phyloP scores from a whole-genome alignment of 2,329 filamentous ascomycete species.

The Ceratocystis diversiconidia region DNA sequence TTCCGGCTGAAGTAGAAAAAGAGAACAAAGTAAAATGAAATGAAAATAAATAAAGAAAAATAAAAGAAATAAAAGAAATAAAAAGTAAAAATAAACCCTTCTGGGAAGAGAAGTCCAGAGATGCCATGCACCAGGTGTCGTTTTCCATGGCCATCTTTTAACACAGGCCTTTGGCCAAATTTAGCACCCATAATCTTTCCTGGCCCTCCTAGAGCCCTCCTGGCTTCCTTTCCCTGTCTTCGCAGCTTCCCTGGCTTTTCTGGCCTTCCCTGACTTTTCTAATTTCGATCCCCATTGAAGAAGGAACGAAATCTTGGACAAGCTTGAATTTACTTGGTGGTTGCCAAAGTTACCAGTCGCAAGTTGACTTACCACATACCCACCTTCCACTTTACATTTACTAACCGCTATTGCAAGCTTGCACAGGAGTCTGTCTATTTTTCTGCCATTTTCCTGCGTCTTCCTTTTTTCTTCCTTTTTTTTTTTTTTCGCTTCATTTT shows the following conservation, averaged over 20 bases:
- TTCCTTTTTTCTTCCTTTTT: constrained; percentile 3
- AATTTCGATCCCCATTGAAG: neutral
- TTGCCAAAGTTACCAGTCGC: constrained; percentile 1
- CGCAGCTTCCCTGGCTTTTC: neutral
- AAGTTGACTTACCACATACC: neutral
- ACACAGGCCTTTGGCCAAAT: neutral
- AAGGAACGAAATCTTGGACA: constrained; percentile 1
- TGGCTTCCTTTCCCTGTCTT: neutral
- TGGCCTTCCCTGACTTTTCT: too few relatives aligned
- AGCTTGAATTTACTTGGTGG: neutral
- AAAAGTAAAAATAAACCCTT: neutral
- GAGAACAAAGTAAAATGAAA: too few relatives aligned
- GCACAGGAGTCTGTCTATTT: neutral
- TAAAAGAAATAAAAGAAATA: too few relatives aligned
- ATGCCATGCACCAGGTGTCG: neutral
- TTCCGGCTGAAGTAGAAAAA: too few relatives aligned
- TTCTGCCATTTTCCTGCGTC: neutral
- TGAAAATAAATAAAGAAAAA: too few relatives aligned
- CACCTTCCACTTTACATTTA: neutral
- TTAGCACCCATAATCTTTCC: neutral
- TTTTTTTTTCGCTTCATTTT: neutral
- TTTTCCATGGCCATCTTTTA: neutral
- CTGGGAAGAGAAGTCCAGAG: neutral
- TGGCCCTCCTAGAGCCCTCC: neutral
- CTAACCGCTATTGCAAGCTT: neutral